Evolutionary conservation across 495 filamentous ascomycete genomes (phyloP).

Genomic region (Collariella sp.): DNA sequence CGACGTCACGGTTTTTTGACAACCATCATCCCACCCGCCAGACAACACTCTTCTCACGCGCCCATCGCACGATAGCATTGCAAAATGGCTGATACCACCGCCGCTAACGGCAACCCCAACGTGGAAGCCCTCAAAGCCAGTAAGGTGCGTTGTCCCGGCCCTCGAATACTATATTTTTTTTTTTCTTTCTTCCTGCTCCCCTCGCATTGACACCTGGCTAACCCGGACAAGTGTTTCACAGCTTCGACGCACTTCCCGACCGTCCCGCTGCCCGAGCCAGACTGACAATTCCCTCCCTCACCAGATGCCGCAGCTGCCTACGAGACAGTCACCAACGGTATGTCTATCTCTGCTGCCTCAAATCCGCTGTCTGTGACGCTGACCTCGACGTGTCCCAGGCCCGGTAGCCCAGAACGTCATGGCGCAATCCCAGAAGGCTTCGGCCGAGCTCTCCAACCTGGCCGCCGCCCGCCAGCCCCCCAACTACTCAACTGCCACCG

Average conservation of each 20-base stretch:
- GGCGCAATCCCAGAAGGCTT: slow-evolving; percentile 61
- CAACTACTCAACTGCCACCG: slow-evolving; percentile 60
- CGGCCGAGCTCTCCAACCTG: slow-evolving; percentile 65
- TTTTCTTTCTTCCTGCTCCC: not conserved
- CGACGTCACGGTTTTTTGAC: slow-evolving; percentile 5
- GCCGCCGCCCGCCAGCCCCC: slow-evolving; percentile 62
- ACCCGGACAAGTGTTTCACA: slow-evolving; percentile 24
- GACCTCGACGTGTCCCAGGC: slow-evolving; percentile 39
- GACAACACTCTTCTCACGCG: not conserved
- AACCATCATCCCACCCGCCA: not conserved
- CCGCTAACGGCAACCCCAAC: slow-evolving; percentile 23
- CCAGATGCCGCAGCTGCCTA: slow-evolving; percentile 38
- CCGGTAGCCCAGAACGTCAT: slow-evolving; percentile 72
- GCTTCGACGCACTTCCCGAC: slow-evolving; percentile 13
- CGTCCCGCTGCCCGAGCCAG: not conserved
- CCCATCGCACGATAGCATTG: slow-evolving; percentile 12
- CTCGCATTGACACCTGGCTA: slow-evolving; percentile 24
- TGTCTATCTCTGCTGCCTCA: not conserved
- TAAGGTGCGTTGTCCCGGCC: slow-evolving; percentile 33
- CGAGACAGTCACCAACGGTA: slow-evolving; percentile 35
- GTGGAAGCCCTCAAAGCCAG: slow-evolving; percentile 36
- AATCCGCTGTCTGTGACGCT: slow-evolving; percentile 10
- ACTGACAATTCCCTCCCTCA: slow-evolving; percentile 15
- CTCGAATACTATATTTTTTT: not conserved
- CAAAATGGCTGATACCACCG: slow-evolving; percentile 28